Percentiles rank a stretch among this genome's conserved stretches.
Conservation (phyloP, 169 alveolate genomes). For the Plasmodium inui region DNA sequence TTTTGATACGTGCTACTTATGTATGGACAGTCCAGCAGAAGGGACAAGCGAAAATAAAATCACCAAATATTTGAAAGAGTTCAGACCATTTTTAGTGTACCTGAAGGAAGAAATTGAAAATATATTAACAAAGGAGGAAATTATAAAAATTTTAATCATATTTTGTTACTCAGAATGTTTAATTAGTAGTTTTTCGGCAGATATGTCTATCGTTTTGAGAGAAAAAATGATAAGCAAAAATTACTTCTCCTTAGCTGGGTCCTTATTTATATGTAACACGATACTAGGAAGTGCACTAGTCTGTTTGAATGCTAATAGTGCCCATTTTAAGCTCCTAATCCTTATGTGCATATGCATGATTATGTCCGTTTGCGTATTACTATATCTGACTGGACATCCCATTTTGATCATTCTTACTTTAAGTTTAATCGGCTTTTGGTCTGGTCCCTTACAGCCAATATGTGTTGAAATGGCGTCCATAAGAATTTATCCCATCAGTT, state of each 20-base stretch:
- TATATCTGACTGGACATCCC: conserved; percentile 18
- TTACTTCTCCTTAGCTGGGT: conserved; percentile 27
- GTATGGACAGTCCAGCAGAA: neutral
- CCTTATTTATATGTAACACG: conserved; percentile 29
- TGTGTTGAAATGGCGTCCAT: conserved; percentile 61
- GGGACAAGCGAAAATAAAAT: neutral
- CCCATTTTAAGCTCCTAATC: conserved; percentile 22
- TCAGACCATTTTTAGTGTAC: conserved; percentile 21
- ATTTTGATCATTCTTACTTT: conserved; percentile 9
- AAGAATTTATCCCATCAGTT: conserved; percentile 34
- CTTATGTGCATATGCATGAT: conserved; percentile 29
- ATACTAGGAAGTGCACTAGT: conserved; percentile 32
- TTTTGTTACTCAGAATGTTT: conserved; percentile 59
- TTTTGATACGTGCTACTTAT: neutral
- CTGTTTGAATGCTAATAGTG: conserved; percentile 33
- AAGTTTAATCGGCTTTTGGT: conserved; percentile 53
- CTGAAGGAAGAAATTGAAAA: conserved; percentile 24
- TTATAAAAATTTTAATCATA: conserved; percentile 35
- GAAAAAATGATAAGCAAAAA: conserved; percentile 23
- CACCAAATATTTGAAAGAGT: neutral
- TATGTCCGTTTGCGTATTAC: conserved; percentile 23
- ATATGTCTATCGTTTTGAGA: conserved; percentile 46
- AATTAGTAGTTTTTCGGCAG: conserved; percentile 64
- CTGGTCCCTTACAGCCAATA: conserved; percentile 60
- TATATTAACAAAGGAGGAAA: conserved; percentile 18